Conservation (phyloP, 306 rosid species). For the Rubus parviflorus region DNA sequence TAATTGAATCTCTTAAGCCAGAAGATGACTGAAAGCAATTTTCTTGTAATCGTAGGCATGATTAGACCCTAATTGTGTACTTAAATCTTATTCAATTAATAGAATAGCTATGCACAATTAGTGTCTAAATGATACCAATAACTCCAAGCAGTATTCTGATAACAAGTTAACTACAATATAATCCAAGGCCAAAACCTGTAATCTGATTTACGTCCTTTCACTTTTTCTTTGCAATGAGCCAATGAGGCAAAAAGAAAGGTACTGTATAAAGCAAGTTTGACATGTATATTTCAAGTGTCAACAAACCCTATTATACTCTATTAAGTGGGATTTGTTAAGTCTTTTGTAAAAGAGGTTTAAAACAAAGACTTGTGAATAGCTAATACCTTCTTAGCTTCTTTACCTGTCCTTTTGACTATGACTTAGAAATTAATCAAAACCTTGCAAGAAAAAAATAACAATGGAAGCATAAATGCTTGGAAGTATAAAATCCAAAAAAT, state of each 20-base stretch:
- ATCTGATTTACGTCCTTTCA: background rate
- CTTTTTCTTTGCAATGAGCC: background rate
- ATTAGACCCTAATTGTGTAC: background rate
- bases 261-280: conserved; percentile 1
- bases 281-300: background rate
- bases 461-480: background rate
- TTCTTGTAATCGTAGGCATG: background rate
- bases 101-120: background rate
- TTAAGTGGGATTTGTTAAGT: conserved; percentile 4
- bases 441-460: background rate
- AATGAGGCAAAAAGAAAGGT: conserved; percentile 14
- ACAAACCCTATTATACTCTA: conserved; percentile 10
- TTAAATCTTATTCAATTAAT: background rate
- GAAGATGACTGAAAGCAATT: background rate
- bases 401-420: background rate
- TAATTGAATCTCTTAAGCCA: background rate
- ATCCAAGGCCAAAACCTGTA: background rate
- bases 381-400: background rate
- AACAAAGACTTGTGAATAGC: background rate
- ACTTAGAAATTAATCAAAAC: background rate
- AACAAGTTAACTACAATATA: background rate
- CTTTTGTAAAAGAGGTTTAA: background rate
- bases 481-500: background rate
- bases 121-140: background rate
- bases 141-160: background rate